These are phyloP conservation scores for Omphalea diandra DNA, from an alignment of 441 rosid genomes.

Conservation along the genomic window DNA sequence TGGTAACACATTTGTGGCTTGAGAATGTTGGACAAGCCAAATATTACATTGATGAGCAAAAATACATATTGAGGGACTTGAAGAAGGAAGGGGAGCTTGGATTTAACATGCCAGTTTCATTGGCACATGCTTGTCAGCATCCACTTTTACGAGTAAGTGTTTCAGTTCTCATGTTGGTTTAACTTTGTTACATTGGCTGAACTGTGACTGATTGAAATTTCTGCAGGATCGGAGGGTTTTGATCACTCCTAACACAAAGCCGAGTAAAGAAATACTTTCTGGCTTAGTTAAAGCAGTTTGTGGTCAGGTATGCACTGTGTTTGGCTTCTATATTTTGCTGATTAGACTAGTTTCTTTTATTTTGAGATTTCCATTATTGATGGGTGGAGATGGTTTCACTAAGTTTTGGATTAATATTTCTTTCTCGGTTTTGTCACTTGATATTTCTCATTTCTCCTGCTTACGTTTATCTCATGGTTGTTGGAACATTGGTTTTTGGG, in stretches of 20 bases:
- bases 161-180: slow-evolving; percentile 6
- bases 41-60: slow-evolving; percentile 68
- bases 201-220: background rate
- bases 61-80: slow-evolving; percentile 62
- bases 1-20: slow-evolving; percentile 85
- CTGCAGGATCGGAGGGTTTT: slow-evolving; percentile 66
- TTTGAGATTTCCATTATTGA: background rate
- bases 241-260: slow-evolving; percentile 67
- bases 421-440: too few species aligned
- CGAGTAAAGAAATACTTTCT: slow-evolving; percentile 61
- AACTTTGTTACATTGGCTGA: slow-evolving; percentile 15
- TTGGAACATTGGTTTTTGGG: background rate
- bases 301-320: slow-evolving; percentile 54
- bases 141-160: slow-evolving; percentile 53
- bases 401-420: background rate
- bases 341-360: background rate
- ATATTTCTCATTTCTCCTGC: background rate
- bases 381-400: background rate
- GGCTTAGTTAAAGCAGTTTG: slow-evolving; percentile 65
- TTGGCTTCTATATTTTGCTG: background rate
- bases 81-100: slow-evolving; percentile 81
- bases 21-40: slow-evolving; percentile 70
- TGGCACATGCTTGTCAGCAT: slow-evolving; percentile 58
- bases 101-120: slow-evolving; percentile 70
- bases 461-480: slow-evolving; percentile 6